Percentiles rank a stretch among this genome's conserved stretches.
These are phyloP conservation scores for Rachicladosporium sp. DNA, from an alignment of 2,329 filamentous ascomycete species.

Conservation along the genomic window DNA sequence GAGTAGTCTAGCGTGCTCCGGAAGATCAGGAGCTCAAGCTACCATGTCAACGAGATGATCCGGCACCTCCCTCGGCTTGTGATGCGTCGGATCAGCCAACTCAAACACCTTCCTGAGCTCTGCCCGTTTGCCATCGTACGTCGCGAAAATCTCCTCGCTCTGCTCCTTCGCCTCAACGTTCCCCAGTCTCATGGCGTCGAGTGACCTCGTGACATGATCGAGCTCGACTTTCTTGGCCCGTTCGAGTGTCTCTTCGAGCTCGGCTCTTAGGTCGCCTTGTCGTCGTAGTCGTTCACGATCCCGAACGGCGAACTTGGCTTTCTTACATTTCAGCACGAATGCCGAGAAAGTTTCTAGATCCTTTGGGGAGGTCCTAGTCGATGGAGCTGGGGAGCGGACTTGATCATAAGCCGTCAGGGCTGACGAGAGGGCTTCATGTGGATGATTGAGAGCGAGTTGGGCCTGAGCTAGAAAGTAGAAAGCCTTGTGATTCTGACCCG, in stretches of 20 bases:
- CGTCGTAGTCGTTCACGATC: constrained; percentile 51
- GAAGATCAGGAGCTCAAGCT: constrained; percentile 29
- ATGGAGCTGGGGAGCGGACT: constrained; percentile 40
- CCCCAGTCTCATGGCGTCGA: constrained; percentile 27
- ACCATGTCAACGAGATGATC: constrained; percentile 62
- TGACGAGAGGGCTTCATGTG: constrained; percentile 58
- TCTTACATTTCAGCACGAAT: constrained; percentile 69
- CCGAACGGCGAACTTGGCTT: constrained; percentile 67
- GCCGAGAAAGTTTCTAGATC: constrained; percentile 43
- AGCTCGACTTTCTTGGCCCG: constrained; percentile 34
- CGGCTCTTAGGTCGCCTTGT: constrained; percentile 45
- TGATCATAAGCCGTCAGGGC: constrained; percentile 59
- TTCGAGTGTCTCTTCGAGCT: constrained; percentile 44
- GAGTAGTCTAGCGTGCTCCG: no score
- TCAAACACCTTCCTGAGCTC: constrained; percentile 36
- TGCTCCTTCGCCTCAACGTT: constrained; percentile 36
- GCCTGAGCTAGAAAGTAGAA: constrained; percentile 76
- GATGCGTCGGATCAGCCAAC: constrained; percentile 32
- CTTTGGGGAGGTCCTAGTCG: constrained; percentile 34
- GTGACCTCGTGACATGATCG: constrained; percentile 15
- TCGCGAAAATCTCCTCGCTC: constrained; percentile 31
- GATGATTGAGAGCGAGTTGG: constrained; percentile 59
- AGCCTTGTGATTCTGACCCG: constrained; percentile 48
- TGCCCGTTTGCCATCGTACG: constrained; percentile 29
- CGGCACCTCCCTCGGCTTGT: constrained; percentile 47